Evolutionary conservation across 2,329 filamentous ascomycete species (phyloP).

Genomic region (Fusarium haematococcum): DNA sequence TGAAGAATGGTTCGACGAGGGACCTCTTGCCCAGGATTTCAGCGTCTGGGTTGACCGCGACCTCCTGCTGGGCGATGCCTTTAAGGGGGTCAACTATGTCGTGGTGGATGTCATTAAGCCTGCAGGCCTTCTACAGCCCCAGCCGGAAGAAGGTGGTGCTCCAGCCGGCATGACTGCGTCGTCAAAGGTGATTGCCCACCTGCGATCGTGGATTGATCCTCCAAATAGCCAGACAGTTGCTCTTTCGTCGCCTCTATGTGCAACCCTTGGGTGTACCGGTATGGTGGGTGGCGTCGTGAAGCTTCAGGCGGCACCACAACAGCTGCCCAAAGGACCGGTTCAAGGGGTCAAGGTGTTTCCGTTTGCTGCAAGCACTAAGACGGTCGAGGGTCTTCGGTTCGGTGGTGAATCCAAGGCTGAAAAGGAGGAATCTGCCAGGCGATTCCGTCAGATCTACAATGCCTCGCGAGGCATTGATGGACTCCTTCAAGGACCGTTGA

Average conservation of each 20-base stretch:
- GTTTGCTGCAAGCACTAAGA: slow-evolving; percentile 72
- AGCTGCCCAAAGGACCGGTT: slow-evolving; percentile 74
- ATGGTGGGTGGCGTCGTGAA: slow-evolving; percentile 90
- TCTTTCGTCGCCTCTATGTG: slow-evolving; percentile 82
- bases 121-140: slow-evolving; percentile 77
- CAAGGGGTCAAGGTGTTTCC: slow-evolving; percentile 82
- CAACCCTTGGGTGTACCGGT: slow-evolving; percentile 75
- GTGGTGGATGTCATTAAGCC: slow-evolving; percentile 89
- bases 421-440: slow-evolving; percentile 79
- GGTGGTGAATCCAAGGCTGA: slow-evolving; percentile 89
- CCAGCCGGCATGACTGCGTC: slow-evolving; percentile 57
- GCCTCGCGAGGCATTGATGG: slow-evolving; percentile 65
- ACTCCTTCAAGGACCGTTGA: slow-evolving; percentile 85
- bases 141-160: slow-evolving; percentile 74
- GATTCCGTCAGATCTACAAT: slow-evolving; percentile 78
- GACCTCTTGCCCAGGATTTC: slow-evolving; percentile 67
- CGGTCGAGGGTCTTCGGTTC: slow-evolving; percentile 79
- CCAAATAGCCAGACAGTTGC: slow-evolving; percentile 85
- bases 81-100: slow-evolving; percentile 82
- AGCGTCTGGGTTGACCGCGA: slow-evolving; percentile 90
- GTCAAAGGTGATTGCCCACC: slow-evolving; percentile 77
- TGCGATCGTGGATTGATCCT: slow-evolving; percentile 86
- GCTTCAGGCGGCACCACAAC: slow-evolving; percentile 82
- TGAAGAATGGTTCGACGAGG: slow-evolving; percentile 83
- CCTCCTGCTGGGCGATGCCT: slow-evolving; percentile 74